Evolutionary conservation across 768 basidiomycete genomes (phyloP).

Genomic region (Agrocybe pediades): DNA sequence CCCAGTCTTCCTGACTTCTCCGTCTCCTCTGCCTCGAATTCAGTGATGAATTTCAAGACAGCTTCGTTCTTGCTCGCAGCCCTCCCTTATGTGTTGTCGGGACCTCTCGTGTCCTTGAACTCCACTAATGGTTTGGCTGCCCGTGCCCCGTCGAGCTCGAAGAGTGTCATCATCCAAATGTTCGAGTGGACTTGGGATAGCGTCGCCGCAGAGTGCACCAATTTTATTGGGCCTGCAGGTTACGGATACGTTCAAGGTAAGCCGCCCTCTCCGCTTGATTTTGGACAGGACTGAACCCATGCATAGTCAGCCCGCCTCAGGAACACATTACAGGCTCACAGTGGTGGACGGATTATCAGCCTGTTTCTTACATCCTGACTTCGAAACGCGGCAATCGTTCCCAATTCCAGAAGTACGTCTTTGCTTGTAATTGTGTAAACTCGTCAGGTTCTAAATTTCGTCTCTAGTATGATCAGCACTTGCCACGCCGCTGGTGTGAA

Average conservation of each 20-base stretch:
- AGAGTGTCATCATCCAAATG: slow-evolving; percentile 66
- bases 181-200: slow-evolving; percentile 69
- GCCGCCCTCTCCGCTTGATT: neutral
- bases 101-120: neutral
- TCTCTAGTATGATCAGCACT: slow-evolving; percentile 43
- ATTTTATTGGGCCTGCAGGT: slow-evolving; percentile 69
- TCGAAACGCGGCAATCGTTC: slow-evolving; percentile 64
- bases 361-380: slow-evolving; percentile 63
- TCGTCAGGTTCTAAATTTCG: neutral
- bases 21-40: neutral
- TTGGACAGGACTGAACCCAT: neutral
- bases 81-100: slow-evolving; percentile 2
- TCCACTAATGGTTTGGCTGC: slow-evolving; percentile 8
- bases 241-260: slow-evolving; percentile 72
- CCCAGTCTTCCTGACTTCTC: neutral
- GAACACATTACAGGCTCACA: slow-evolving; percentile 60
- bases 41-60: slow-evolving; percentile 3
- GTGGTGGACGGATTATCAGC: slow-evolving; percentile 81
- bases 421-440: slow-evolving; percentile 4
- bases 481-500: slow-evolving; percentile 60
- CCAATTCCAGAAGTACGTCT: slow-evolving; percentile 44
- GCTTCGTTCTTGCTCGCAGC: neutral
- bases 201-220: slow-evolving; percentile 62
- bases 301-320: slow-evolving; percentile 48
- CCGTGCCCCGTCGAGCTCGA: slow-evolving; percentile 29